Base-by-base conservation (phyloP, 176 grass and related monocot species). In the Raddia distichophylla region DNA sequence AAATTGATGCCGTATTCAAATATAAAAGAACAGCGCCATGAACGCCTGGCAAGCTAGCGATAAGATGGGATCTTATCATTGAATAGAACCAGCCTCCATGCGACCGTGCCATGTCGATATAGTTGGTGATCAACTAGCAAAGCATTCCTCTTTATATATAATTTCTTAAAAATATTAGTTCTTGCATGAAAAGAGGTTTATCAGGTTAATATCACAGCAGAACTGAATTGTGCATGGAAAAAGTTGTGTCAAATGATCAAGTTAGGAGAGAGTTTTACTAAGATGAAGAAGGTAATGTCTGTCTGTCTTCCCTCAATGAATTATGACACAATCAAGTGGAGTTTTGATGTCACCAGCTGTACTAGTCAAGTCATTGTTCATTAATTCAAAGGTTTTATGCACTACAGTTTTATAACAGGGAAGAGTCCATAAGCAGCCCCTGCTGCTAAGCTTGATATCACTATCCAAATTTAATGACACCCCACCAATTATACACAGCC, bases 401-500 rank as follows among this genome's bases (percentile, higher is more conserved):
- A 43, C 32, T 70, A 5, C 27, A 32, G 62, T 67, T 60, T 22
- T 59, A 74, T 60, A 77, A 4, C 22, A 42, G 27, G 66, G 44
- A 68, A 35, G 22, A 48, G 16, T 33, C 52, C 64, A 40, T 60
- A 37, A 48, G 64, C 42, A 77, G 3, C 13, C 17, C 16, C 54
- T 5, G 57, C 54, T 68, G 62, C 64, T 60, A 77, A 51, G 17
- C 15, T 78, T 77, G 32, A 54, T 53, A 71, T 71, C 83, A 55
- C 58, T 79, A 58, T 79, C 83, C 58, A 72, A 52, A 63, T 56
- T 85, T 64, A 85, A 72, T 73, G 58, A 9, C 57, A 34, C 2
- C 37, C 57, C 47, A 63, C 33, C 46, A 77, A 51, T 69, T 77
- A 53, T 77, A 71, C 14, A 67, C 66, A 78, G 14, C 6, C 67